phyloP scores from a whole-genome alignment of 2,329 filamentous ascomycete genomes.

The Berkeleyomyces basicola region DNA sequence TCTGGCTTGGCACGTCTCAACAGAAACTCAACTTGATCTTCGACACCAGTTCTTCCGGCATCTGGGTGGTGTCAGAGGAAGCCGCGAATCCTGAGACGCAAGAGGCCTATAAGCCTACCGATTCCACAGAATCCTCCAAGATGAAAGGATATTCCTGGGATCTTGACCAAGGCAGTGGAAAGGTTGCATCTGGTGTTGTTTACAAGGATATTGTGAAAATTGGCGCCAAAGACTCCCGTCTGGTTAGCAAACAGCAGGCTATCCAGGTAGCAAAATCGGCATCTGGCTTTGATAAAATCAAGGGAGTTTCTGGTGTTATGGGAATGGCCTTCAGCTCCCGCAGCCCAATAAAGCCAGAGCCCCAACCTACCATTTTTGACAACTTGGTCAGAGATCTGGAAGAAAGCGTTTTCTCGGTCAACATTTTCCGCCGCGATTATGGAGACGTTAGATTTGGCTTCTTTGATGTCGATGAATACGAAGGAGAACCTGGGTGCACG shows the following conservation, averaged over 20 bases:
- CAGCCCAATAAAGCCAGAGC: slow-evolving; percentile 27
- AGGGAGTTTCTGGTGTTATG: slow-evolving; percentile 24
- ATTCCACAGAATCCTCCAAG: too few species aligned
- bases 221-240: slow-evolving; percentile 18
- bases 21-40: too few species aligned
- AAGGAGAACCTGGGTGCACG: slow-evolving; percentile 39
- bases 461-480: slow-evolving; percentile 41
- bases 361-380: slow-evolving; percentile 29
- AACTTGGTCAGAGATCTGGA: slow-evolving; percentile 15
- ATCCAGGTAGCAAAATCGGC: slow-evolving; percentile 28
- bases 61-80: too few species aligned
- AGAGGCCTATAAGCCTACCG: too few species aligned
- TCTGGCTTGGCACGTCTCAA: too few species aligned
- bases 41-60: too few species aligned
- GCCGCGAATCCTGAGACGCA: too few species aligned
- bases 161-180: too few species aligned
- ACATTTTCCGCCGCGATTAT: slow-evolving; percentile 1
- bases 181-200: slow-evolving; percentile 23
- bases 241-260: slow-evolving; percentile 25
- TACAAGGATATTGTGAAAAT: slow-evolving; percentile 29
- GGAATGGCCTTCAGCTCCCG: slow-evolving; percentile 28
- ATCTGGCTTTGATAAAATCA: slow-evolving; percentile 24
- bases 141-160: too few species aligned
- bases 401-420: background rate
- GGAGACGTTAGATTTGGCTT: slow-evolving; percentile 18